Percentiles rank a stretch among this genome's conserved stretches.
These are phyloP conservation scores for Pichia sp. DNA, from an alignment of 1,139 yeast genomes.

Conservation along the genomic window DNA sequence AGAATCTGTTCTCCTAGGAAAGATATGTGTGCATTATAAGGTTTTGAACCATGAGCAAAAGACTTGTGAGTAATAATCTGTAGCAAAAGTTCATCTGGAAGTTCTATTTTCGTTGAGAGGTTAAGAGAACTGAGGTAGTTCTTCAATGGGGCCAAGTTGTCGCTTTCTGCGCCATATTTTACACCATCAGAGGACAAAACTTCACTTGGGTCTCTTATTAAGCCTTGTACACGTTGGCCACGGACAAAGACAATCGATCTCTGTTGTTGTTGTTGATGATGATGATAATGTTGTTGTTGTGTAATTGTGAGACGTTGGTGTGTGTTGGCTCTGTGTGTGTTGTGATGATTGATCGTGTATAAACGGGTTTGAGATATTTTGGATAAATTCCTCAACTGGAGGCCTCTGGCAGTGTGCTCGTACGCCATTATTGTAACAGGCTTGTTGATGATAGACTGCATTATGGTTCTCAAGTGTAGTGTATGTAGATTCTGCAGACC, in stretches of 20 bases:
- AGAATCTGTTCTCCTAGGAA: constrained; percentile 74
- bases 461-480: not conserved
- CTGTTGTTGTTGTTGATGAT: constrained; percentile 1
- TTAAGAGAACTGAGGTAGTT: constrained; percentile 35
- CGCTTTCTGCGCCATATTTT: constrained; percentile 51
- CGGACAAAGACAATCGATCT: constrained; percentile 38
- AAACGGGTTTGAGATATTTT: constrained; percentile 10
- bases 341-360: constrained; percentile 1
- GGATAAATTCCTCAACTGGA: not conserved
- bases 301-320: not conserved
- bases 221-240: constrained; percentile 66
- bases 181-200: constrained; percentile 58
- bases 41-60: constrained; percentile 84
- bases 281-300: not conserved
- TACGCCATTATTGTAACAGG: not conserved
- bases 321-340: constrained; percentile 1
- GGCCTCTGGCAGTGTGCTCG: not conserved
- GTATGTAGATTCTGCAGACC: not conserved
- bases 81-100: constrained; percentile 54
- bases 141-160: constrained; percentile 47
- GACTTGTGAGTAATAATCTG: constrained; percentile 91
- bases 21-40: constrained; percentile 81
- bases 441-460: constrained; percentile 3
- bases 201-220: constrained; percentile 70
- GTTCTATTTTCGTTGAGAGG: constrained; percentile 33